Base-by-base conservation (phyloP, 805 yeast species). In the Ogataea methanolica region DNA sequence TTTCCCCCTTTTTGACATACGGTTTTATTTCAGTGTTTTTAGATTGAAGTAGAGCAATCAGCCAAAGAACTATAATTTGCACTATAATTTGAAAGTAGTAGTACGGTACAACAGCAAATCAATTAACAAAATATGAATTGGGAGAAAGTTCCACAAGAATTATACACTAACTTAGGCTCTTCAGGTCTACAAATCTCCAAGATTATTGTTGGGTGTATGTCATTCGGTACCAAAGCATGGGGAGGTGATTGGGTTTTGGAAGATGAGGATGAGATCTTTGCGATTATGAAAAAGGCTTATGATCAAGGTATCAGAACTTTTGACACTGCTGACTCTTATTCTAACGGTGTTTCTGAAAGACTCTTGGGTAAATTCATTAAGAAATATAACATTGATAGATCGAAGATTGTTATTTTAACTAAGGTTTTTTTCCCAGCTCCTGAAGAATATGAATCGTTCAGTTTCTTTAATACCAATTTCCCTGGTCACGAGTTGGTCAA, bases 391-490 rank as follows among this genome's bases (percentile, higher is more conserved):
- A 80, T 80, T 52, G 71, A 70, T 8, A 69, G 85, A 54, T 78
- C 76, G 41, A 71, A 70, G 39, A 72, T 80, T 42, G 81, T 79
- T n/a, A 79, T 80, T 45, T 48, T 80, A 54, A 64, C 80, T 21
- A 81, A 81, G 62, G 8, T 54, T 62, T 17, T 71, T 45, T 49
- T 58, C 46, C 44, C 26, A n/a, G 64, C 68, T 3, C 63, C 62
- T 12, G 75, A 67, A 42, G 41, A 47, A 15, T 42, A 45, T 16
- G 39, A 23, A 6, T 45, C 19, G 42, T 41, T 31, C 11, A 40
- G 74, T 81, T 9, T 85, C 87, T 33, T 61, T 72, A 47, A 82
- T 82, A 3, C 62, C 78, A 51, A 39, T 5, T 38, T 39, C 31
- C 43, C 45, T 14, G 44, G 39, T 9, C 47, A 41, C 33, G 65